These are phyloP conservation scores for Erythrobasidium hasegawianum DNA, from an alignment of 1,284 basidiomycete species.

Conservation along the genomic window DNA sequence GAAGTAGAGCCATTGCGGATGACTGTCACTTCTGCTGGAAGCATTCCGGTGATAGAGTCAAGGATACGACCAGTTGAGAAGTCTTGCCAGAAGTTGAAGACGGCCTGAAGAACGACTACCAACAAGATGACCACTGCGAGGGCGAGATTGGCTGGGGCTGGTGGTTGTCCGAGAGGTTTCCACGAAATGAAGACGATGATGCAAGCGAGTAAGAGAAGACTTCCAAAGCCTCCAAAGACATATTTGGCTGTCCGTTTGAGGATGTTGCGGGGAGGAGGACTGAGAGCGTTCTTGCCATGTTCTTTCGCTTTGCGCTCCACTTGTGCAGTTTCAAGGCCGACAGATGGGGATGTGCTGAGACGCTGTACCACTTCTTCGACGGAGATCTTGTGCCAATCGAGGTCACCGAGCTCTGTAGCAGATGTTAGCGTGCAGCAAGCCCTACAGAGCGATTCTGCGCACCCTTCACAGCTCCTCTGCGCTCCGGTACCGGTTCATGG, in stretches of 20 bases:
- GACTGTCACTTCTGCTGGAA: slow-evolving; percentile 51
- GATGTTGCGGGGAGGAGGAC: slow-evolving; percentile 51
- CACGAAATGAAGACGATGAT: slow-evolving; percentile 54
- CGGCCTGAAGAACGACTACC: slow-evolving; percentile 53
- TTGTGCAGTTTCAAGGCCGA: slow-evolving; percentile 54
- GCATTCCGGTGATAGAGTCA: slow-evolving; percentile 53
- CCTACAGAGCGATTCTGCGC: too few relatives aligned
- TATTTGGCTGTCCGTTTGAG: slow-evolving; percentile 50
- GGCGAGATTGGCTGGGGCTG: slow-evolving; percentile 53
- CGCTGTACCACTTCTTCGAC: slow-evolving; percentile 53
- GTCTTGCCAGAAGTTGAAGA: slow-evolving; percentile 55
- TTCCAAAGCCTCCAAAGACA: slow-evolving; percentile 58
- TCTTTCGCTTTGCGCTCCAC: slow-evolving; percentile 51
- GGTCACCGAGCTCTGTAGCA: slow-evolving; percentile 47
- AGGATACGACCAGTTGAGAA: slow-evolving; percentile 52
- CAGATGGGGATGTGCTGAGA: slow-evolving; percentile 52
- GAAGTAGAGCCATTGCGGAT: slow-evolving; percentile 49
- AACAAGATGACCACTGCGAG: slow-evolving; percentile 53
- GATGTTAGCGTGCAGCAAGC: background rate
- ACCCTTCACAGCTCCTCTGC: slow-evolving; percentile 31
- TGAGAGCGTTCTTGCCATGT: slow-evolving; percentile 56
- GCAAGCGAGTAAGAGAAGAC: slow-evolving; percentile 56
- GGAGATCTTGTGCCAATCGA: slow-evolving; percentile 55
- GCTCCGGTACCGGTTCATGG: slow-evolving; percentile 1
- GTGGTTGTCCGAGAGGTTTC: slow-evolving; percentile 53